These are phyloP conservation scores for Kluyveromyces aestuarii DNA, from an alignment of 805 yeast species.

Conservation along the genomic window DNA sequence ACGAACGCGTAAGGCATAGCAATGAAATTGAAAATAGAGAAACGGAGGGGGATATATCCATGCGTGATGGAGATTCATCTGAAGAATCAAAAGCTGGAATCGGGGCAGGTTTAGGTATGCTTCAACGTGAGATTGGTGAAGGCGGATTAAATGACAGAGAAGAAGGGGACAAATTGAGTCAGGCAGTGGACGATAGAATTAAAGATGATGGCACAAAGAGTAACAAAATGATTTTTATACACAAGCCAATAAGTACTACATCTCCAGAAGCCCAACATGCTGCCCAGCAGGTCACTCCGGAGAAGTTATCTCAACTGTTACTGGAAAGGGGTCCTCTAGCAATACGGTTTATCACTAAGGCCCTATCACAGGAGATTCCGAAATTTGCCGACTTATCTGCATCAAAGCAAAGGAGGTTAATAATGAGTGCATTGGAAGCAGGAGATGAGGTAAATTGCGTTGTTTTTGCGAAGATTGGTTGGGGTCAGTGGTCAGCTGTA, in stretches of 20 bases:
- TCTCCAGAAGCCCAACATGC: conserved; percentile 85
- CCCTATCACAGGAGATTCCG: conserved; percentile 62
- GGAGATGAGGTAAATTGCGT: conserved; percentile 46
- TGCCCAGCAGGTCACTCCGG: conserved; percentile 76
- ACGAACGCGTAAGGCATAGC: background rate
- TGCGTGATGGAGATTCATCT: background rate
- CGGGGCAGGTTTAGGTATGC: background rate
- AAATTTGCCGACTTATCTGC: conserved; percentile 73
- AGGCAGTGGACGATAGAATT: background rate
- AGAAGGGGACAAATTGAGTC: background rate
- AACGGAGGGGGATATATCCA: background rate
- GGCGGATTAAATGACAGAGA: background rate
- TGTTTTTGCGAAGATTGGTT: conserved; percentile 85
- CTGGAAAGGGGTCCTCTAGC: conserved; percentile 78
- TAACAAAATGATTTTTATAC: background rate
- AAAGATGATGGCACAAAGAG: background rate
- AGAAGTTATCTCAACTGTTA: conserved; percentile 60
- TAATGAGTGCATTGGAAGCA: conserved; percentile 79
- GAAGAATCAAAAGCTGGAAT: background rate
- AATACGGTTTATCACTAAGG: conserved; percentile 79
- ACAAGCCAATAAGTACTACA: conserved; percentile 49
- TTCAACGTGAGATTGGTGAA: background rate
- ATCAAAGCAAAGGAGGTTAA: conserved; percentile 82
- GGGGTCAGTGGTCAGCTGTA: conserved; percentile 89
- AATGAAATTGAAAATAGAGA: background rate